Base-by-base conservation (phyloP, 371 early-diverging fungal species). In the Actinomortierella wolfii region DNA sequence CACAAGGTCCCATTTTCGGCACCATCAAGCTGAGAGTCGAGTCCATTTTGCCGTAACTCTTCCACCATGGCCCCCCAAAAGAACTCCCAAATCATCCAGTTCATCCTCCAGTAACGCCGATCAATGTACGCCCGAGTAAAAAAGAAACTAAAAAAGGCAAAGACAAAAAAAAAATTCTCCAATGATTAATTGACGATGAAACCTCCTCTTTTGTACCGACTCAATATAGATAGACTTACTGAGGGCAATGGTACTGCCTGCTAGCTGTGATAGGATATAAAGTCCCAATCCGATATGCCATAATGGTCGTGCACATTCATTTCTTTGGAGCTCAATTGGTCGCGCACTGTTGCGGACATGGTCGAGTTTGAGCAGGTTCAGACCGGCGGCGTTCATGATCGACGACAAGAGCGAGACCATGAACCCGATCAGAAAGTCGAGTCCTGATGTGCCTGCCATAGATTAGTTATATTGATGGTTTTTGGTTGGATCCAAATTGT, bases 281-380 rank as follows among this genome's bases (percentile, higher is more conserved):
- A 87, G 80, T 54, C 83, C 87, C 1, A 89, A 67, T 5, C 89
- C 89, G 41, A 89, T 62, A 64, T 87, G 88, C 89, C 89, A 89
- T 59, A 85, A 64, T 0, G 86, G 85, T 57, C 89, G 78, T 1
- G 82, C 81, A 76, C 86, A 87, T 42, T 89, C 89, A 48, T 82
- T 78, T 40, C 87, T 73, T 65, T 81, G 86, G 21, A 78, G 68
- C 28, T 68, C 76, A 43, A 64, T 28, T 23, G 80, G 60, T 51
- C 68, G 68, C 20, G 74, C 57, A 18, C 81, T 74, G 70, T 87
- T 87, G 68, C 80, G 82, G 59, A 85, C 84, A 64, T 89, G 89
- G 70, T 89, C 89, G 39, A 86, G 68, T 57, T 86, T 86, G 39
- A 87, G 78, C 44, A 89, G 66, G 68, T 89, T 89, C 34, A 87